phyloP scores from a whole-genome alignment of 352 stramenopile species.

The Aphanomyces stellatus region DNA sequence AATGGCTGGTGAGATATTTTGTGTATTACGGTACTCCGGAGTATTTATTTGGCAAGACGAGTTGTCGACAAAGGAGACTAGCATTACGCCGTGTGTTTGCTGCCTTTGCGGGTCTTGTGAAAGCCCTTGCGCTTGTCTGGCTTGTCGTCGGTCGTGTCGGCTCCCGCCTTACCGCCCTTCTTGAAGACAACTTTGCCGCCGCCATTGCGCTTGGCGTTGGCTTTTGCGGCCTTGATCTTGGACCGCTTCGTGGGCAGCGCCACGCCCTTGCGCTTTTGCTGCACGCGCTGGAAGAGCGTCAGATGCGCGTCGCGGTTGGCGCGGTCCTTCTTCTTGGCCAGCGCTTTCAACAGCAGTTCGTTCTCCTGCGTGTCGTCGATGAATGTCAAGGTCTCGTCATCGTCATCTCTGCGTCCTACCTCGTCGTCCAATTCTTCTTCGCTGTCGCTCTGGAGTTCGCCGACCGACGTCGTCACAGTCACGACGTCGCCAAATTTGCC shows the following conservation, averaged over 20 bases:
- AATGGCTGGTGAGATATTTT: neutral
- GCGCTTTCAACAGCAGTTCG: conserved; percentile 25
- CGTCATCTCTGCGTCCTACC: no score
- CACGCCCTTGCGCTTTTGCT: conserved; percentile 72
- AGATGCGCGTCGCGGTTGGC: conserved; percentile 43
- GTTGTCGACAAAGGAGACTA: neutral
- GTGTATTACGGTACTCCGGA: neutral
- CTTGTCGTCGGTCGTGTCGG: neutral
- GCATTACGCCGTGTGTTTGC: neutral
- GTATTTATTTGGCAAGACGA: neutral
- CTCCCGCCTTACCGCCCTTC: conserved; percentile 30
- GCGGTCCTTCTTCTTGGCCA: conserved; percentile 31
- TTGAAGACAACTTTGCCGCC: conserved; percentile 27
- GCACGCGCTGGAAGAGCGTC: conserved; percentile 83
- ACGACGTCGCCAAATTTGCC: conserved; percentile 81
- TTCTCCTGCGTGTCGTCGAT: conserved; percentile 34
- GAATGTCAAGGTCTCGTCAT: no score
- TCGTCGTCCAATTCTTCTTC: conserved; percentile 47
- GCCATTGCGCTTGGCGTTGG: conserved; percentile 30
- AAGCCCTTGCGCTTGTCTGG: conserved; percentile 2
- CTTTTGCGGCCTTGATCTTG: conserved; percentile 72
- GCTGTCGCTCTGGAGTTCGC: conserved; percentile 65
- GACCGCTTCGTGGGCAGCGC: conserved; percentile 72
- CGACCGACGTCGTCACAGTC: conserved; percentile 76
- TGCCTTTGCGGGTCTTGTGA: conserved; percentile 2